A percentile compares a stretch with the other conserved stretches of the same genome.
phyloP scores from a whole-genome alignment of 2,329 filamentous ascomycete genomes.

The Geoglossum cookeanum region DNA sequence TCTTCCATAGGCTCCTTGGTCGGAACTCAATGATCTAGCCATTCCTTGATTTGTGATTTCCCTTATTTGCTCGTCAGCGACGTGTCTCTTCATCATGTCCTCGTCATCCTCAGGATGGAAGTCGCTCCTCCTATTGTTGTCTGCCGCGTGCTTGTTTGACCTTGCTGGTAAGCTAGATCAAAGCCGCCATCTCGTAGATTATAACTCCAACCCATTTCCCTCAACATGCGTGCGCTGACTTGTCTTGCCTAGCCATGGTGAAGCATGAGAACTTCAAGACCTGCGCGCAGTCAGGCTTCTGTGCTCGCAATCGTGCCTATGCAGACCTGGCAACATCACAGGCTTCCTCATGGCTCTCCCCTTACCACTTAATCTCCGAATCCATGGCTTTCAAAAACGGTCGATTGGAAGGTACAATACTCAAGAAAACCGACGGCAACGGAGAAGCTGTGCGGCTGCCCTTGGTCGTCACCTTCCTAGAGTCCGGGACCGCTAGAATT shows the following conservation, averaged over 20 bases:
- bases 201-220: neutral
- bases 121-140: slow-evolving; percentile 39
- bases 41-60: slow-evolving; percentile 3
- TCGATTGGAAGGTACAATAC: slow-evolving; percentile 57
- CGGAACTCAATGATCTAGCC: neutral
- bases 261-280: slow-evolving; percentile 97
- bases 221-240: neutral
- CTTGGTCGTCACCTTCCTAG: slow-evolving; percentile 69
- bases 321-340: slow-evolving; percentile 55
- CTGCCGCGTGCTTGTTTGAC: slow-evolving; percentile 38
- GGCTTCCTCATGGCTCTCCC: slow-evolving; percentile 53
- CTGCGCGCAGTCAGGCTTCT: slow-evolving; percentile 90
- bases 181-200: neutral
- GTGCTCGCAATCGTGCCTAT: slow-evolving; percentile 79
- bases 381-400: slow-evolving; percentile 63
- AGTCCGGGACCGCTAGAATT: slow-evolving; percentile 74
- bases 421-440: slow-evolving; percentile 53
- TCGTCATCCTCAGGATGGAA: slow-evolving; percentile 38
- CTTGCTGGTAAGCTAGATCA: slow-evolving; percentile 37
- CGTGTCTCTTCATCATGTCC: slow-evolving; percentile 16
- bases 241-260: slow-evolving; percentile 42
- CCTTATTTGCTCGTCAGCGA: slow-evolving; percentile 6
- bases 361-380: slow-evolving; percentile 56
- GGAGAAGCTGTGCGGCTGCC: slow-evolving; percentile 60
- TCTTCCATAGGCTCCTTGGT: neutral